These are phyloP conservation scores for Syncephalis fuscata DNA, from an alignment of 371 early-diverging fungal genomes.

Conservation along the genomic window DNA sequence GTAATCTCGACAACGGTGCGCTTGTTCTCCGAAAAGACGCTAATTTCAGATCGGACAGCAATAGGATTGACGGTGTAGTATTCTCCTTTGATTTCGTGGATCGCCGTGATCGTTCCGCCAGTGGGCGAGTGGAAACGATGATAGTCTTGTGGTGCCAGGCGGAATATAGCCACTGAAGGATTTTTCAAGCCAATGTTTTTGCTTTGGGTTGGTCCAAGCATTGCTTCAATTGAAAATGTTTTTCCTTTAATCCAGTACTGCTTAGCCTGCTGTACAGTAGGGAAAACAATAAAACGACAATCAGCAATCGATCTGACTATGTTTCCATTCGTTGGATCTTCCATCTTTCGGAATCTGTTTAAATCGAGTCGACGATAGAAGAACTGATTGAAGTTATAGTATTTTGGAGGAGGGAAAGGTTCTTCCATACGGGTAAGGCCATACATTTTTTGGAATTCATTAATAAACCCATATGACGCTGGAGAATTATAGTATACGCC, in stretches of 20 bases:
- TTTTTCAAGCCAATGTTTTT: conserved; percentile 27
- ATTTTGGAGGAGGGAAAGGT: neutral
- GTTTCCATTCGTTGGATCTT: conserved; percentile 22
- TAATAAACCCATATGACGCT: too few species aligned
- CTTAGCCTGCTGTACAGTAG: conserved; percentile 29
- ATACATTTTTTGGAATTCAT: too few species aligned
- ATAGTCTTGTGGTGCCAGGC: conserved; percentile 68
- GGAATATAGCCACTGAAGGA: conserved; percentile 43
- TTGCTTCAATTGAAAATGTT: conserved; percentile 28
- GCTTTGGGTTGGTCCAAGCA: conserved; percentile 19
- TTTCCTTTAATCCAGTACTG: conserved; percentile 57
- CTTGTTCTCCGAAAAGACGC: conserved; percentile 72
- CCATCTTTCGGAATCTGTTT: conserved; percentile 23
- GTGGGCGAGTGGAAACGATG: conserved; percentile 61
- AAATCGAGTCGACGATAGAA: conserved; percentile 52
- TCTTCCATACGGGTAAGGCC: too few species aligned
- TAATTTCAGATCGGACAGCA: conserved; percentile 50
- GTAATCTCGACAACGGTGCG: conserved; percentile 28
- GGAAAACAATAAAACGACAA: conserved; percentile 36
- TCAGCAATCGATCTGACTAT: conserved; percentile 50
- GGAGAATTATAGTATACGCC: too few species aligned
- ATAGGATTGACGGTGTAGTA: conserved; percentile 79
- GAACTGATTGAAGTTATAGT: conserved; percentile 44
- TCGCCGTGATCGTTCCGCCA: conserved; percentile 26
- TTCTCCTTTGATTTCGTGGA: conserved; percentile 37